phyloP scores from a whole-genome alignment of 495 filamentous ascomycete species.

The Tetracladium marchalianum region DNA sequence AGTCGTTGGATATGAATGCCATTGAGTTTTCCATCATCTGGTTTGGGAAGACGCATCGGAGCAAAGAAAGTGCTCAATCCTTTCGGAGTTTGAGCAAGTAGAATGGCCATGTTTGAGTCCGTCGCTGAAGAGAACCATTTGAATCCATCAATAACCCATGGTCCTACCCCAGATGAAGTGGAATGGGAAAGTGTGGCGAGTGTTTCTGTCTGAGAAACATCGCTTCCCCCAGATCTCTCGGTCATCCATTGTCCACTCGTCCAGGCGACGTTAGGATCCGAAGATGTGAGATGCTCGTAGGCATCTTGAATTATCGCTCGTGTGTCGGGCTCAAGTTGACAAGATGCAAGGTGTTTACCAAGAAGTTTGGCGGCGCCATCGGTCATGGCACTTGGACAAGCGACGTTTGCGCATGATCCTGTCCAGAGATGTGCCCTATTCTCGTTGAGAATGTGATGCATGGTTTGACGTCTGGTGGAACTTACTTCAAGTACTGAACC shows the following conservation, averaged over 20 bases:
- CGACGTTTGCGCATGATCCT: conserved; percentile 48
- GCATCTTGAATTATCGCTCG: conserved; percentile 38
- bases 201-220: conserved; percentile 65
- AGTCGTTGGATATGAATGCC: conserved; percentile 58
- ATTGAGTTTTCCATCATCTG: conserved; percentile 43
- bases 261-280: conserved; percentile 51
- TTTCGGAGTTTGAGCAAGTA: conserved; percentile 54
- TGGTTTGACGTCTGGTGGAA: neutral
- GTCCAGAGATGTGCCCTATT: conserved; percentile 51
- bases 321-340: conserved; percentile 9
- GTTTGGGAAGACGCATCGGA: conserved; percentile 40
- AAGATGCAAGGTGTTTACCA: conserved; percentile 33
- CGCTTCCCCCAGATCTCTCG: conserved; percentile 63
- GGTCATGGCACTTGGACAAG: conserved; percentile 61
- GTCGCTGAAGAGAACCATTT: conserved; percentile 74
- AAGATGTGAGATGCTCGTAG: conserved; percentile 41
- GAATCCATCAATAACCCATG: conserved; percentile 56
- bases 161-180: conserved; percentile 35
- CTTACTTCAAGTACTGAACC: conserved; percentile 42
- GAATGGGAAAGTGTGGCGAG: conserved; percentile 31
- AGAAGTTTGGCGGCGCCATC: conserved; percentile 61
- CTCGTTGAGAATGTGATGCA: conserved; percentile 6
- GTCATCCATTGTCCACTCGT: conserved; percentile 86
- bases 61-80: conserved; percentile 56
- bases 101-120: conserved; percentile 57